Conservation (phyloP, 164 flowering plant species). For the Aristolochia fimbriata region DNA sequence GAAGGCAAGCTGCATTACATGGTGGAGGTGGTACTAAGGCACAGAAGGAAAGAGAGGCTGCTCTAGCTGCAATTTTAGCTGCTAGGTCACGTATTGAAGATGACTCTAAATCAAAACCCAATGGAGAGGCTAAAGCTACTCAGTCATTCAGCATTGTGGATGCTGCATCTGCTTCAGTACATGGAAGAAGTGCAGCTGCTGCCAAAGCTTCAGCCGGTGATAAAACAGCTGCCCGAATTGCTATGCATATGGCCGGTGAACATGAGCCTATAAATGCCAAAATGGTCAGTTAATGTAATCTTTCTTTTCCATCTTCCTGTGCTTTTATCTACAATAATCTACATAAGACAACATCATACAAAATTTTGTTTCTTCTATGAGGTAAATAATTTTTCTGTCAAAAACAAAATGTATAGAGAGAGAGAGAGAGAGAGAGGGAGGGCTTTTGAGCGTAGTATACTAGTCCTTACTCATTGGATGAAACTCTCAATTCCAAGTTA, state of each 20-base stretch:
- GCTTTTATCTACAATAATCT: too few relatives aligned
- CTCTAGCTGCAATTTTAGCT: conserved; percentile 60
- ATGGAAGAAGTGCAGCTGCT: conserved; percentile 97
- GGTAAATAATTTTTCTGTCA: too few relatives aligned
- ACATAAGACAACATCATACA: too few relatives aligned
- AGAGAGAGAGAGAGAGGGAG: too few relatives aligned
- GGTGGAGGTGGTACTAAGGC: conserved; percentile 98
- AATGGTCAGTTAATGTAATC: conserved; percentile 44
- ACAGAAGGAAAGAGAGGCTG: conserved; percentile 86
- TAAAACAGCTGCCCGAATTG: conserved; percentile 88
- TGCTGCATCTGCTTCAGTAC: conserved; percentile 99
- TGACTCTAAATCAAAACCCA: conserved; percentile 32
- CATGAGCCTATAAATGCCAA: conserved; percentile 86
- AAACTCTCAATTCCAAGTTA: too few relatives aligned
- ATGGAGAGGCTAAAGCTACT: conserved; percentile 38
- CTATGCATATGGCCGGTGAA: conserved; percentile 94
- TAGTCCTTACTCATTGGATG: too few relatives aligned
- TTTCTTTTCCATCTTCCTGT: neutral
- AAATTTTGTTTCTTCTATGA: too few relatives aligned
- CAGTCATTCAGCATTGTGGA: conserved; percentile 78
- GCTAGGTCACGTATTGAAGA: conserved; percentile 75
- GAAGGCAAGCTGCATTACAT: conserved; percentile 61
- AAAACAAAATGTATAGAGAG: too few relatives aligned
- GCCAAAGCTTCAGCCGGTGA: conserved; percentile 73
- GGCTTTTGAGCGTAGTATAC: too few relatives aligned